These are phyloP conservation scores for Penicillium cinerascens DNA, from an alignment of 495 filamentous ascomycete genomes.

Conservation along the genomic window DNA sequence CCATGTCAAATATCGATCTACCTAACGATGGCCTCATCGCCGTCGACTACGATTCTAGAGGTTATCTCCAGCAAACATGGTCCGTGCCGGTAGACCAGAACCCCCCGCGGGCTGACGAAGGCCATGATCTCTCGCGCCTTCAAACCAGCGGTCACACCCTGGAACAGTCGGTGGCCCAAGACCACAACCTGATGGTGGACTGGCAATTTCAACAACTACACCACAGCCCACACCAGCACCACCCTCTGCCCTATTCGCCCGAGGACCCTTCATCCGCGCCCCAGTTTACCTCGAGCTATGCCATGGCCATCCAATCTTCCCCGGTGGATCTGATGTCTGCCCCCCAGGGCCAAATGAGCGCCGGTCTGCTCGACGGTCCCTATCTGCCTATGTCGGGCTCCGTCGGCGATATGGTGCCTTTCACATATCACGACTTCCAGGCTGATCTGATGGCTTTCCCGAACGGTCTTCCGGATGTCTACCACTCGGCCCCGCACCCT, in stretches of 20 bases:
- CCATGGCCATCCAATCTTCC: conserved; percentile 51
- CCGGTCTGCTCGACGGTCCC: conserved; percentile 60
- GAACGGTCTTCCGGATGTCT: conserved; percentile 53
- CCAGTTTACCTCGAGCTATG: conserved; percentile 46
- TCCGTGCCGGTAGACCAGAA: conserved; percentile 41
- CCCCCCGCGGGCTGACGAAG: conserved; percentile 33
- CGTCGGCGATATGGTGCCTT: conserved; percentile 59
- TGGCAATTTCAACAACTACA: conserved; percentile 53
- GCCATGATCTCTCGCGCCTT: conserved; percentile 42
- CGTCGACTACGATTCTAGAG: conserved; percentile 49
- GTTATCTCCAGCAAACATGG: conserved; percentile 45
- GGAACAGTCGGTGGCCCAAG: conserved; percentile 43
- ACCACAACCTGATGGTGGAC: conserved; percentile 46
- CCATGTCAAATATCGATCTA: conserved; percentile 46
- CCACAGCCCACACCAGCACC: conserved; percentile 32
- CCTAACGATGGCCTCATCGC: conserved; percentile 44
- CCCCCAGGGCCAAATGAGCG: conserved; percentile 61
- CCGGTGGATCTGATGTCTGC: conserved; percentile 67
- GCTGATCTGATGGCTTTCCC: conserved; percentile 51
- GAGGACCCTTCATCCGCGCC: conserved; percentile 50
- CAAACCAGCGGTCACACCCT: conserved; percentile 48
- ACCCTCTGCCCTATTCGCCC: conserved; percentile 42
- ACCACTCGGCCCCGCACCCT: conserved; percentile 43
- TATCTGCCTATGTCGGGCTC: conserved; percentile 65
- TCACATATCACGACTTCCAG: conserved; percentile 74